phyloP scores from a whole-genome alignment of 805 yeast species.

The Starmerella sp. region DNA sequence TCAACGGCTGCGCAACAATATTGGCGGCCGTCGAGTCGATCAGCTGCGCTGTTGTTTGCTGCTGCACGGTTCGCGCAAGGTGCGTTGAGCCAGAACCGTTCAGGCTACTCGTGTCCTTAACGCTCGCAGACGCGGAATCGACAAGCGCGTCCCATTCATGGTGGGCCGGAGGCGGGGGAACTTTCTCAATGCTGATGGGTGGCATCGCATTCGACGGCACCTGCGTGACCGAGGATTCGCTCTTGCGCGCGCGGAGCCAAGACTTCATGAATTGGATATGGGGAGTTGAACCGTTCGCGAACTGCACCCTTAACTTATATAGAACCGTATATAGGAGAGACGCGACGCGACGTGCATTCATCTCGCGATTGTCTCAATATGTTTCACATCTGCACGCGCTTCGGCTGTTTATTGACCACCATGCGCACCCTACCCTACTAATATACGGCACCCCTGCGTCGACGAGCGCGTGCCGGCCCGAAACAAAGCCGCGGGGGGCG shows the following conservation, averaged over 20 bases:
- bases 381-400: background rate
- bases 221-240: background rate
- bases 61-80: background rate
- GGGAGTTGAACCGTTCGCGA: too few relatives aligned
- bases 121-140: background rate
- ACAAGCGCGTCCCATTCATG: background rate
- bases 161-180: background rate
- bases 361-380: background rate
- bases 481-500: background rate
- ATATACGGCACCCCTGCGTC: background rate
- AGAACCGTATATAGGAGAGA: background rate
- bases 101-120: background rate
- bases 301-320: background rate
- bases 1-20: background rate
- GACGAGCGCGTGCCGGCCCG: background rate
- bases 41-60: background rate
- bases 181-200: background rate
- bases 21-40: background rate
- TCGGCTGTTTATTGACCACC: background rate
- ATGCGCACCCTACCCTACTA: background rate
- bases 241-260: conserved; percentile 3
- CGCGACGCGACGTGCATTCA: background rate
- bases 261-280: background rate
- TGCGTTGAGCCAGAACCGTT: background rate
- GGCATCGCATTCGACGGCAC: background rate